Base-by-base conservation (phyloP, 768 basidiomycete genomes). In the Dictyophora rubrovolvata region DNA sequence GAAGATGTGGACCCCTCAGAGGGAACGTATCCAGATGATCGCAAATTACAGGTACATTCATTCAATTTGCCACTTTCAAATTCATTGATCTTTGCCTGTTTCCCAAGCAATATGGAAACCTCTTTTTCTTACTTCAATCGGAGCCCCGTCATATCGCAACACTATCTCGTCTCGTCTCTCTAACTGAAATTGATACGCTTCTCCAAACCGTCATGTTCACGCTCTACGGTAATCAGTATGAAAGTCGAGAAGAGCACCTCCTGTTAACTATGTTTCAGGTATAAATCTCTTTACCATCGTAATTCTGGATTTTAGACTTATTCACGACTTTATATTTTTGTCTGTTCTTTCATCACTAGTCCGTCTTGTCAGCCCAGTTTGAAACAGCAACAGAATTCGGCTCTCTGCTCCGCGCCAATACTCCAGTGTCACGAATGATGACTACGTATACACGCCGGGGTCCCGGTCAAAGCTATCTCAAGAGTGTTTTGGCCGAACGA, bases 191-290 rank as follows among this genome's bases (percentile, higher is more conserved):
- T 68, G 96, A 99, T 72, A 98, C 96, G 50, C 87, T 99, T 60
- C 84, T 99, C 23, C 96, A 99, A 71, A 99, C 96, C 1, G 96
- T 99, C 72, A 99, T 99, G 96, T 99, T 99, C 75, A 98, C 96
- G 17, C 83, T 99, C 28, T 99, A 98, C 70, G 96, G 96, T 63
- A 95, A 99, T 77, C 95, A 98, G 76, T 95, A 98, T 75, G 93
- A 97, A 75, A 91, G 89, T 69, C 79, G 95, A 66, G 96, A 99
- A 74, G 96, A 99, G 74, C 96, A 99, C 72, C 75, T 99, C 47
- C 85, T 99, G 63, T 79, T 99, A 63, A 98, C 96, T 55, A 99
- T 99, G 96, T 99, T 99, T 75, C 78, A 79, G 68, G 77, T 77
- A 59, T 55, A 73, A 63, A 8, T n/a, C 20, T 50, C 55, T 34